Evolutionary conservation across 306 rosid genomes (phyloP).

Genomic region (Prunus mongolica): DNA sequence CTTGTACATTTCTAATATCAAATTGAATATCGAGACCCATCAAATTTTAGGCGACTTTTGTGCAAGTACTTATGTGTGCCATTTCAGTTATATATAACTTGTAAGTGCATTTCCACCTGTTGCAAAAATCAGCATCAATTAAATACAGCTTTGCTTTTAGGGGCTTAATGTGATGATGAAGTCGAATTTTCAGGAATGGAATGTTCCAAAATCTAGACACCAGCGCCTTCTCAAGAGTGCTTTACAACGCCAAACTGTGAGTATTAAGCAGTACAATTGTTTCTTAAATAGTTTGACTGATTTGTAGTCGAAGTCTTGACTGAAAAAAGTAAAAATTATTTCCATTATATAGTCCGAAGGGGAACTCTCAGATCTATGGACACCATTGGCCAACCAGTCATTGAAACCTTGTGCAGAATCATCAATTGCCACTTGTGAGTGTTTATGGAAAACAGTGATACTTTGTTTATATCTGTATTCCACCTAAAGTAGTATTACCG

Average conservation of each 20-base stretch:
- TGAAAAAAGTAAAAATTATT: not conserved
- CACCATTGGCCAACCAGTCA: constrained; percentile 59
- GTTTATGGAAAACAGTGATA: not conserved
- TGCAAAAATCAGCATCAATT: not conserved
- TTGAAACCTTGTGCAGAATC: constrained; percentile 66
- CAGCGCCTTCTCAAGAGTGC: constrained; percentile 77
- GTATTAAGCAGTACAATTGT: constrained; percentile 36
- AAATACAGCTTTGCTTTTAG: not conserved
- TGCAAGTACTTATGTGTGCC: not conserved
- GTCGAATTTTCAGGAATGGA: constrained; percentile 55
- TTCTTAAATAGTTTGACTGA: constrained; percentile 9
- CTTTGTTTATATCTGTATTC: not conserved
- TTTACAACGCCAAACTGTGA: constrained; percentile 62
- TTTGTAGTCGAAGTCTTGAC: not conserved
- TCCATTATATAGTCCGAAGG: constrained; percentile 44
- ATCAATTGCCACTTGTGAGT: constrained; percentile 53
- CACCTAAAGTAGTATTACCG: not conserved
- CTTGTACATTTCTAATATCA: not conserved
- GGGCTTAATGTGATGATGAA: constrained; percentile 5
- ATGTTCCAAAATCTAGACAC: constrained; percentile 79
- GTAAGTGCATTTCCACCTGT: not conserved
- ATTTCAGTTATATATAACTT: not conserved
- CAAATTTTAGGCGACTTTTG: not conserved
- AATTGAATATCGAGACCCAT: not conserved
- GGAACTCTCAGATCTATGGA: constrained; percentile 66